These are phyloP conservation scores for Silene conica DNA, from an alignment of 148 eudicot species.

Conservation along the genomic window DNA sequence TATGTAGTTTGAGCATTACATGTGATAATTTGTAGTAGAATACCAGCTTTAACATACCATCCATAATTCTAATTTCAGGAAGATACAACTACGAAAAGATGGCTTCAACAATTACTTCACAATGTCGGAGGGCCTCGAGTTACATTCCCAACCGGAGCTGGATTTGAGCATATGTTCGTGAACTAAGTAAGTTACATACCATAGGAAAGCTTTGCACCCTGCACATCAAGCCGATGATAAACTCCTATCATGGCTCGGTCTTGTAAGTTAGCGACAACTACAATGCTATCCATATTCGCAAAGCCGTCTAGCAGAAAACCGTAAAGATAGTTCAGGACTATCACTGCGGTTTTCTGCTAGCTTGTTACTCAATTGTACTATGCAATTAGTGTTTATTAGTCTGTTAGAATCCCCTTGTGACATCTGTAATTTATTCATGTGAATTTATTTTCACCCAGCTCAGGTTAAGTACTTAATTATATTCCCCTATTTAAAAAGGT, in stretches of 20 bases:
- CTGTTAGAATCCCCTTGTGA: neutral
- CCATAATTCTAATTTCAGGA: constrained; percentile 47
- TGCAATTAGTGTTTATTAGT: no score
- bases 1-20: neutral
- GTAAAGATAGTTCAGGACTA: neutral
- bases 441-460: neutral
- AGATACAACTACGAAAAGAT: constrained; percentile 81
- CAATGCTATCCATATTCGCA: neutral
- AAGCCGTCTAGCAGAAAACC: neutral
- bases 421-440: neutral
- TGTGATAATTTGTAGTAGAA: no score
- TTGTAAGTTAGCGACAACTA: neutral
- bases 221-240: neutral
- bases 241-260: neutral
- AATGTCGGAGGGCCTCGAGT: constrained; percentile 68
- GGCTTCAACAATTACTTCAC: constrained; percentile 79
- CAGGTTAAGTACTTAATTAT: neutral
- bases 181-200: constrained; percentile 8
- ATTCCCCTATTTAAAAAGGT: neutral
- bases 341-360: neutral
- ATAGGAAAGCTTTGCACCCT: neutral
- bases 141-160: constrained; percentile 59
- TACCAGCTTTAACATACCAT: no score
- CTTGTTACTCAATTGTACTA: constrained; percentile 1
- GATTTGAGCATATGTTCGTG: constrained; percentile 58